Percentiles rank a stretch among this genome's conserved stretches.
These are phyloP conservation scores for Pseudoturritis turrita DNA, from an alignment of 345 rosid species.

Conservation along the genomic window DNA sequence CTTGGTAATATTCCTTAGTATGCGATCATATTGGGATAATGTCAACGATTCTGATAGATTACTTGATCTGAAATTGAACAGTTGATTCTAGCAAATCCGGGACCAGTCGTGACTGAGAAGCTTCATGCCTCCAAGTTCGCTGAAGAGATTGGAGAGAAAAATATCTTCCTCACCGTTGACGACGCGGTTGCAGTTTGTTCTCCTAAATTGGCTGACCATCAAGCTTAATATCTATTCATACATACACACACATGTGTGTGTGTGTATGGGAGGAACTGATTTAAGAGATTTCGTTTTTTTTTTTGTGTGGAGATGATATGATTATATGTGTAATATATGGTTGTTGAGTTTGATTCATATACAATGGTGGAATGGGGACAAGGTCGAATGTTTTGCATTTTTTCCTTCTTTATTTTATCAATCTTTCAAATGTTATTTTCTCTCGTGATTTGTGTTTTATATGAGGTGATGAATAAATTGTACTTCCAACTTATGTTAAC, in stretches of 20 bases:
- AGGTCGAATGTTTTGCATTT: neutral
- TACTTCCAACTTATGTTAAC: neutral
- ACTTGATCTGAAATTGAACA: slow-evolving; percentile 6
- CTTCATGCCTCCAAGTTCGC: slow-evolving; percentile 52
- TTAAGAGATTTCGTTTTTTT: neutral
- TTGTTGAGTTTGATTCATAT: slow-evolving; percentile 19
- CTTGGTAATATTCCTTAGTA: neutral
- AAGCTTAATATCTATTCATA: slow-evolving; percentile 22
- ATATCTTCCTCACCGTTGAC: slow-evolving; percentile 58
- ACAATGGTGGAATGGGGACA: neutral
- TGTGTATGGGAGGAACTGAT: neutral
- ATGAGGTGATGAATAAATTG: slow-evolving; percentile 2
- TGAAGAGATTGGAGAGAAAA: slow-evolving; percentile 47
- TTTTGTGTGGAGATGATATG: neutral
- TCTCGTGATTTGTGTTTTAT: slow-evolving; percentile 6
- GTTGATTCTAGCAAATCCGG: slow-evolving; percentile 82
- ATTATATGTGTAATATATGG: slow-evolving; percentile 8
- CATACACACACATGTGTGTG: neutral
- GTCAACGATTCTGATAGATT: neutral
- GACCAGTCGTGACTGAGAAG: slow-evolving; percentile 65
- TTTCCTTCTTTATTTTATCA: neutral
- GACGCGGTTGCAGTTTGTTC: slow-evolving; percentile 55
- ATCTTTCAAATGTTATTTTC: neutral
- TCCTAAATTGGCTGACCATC: slow-evolving; percentile 44
- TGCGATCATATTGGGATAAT: neutral